Conservation (phyloP, 331 rosid species). For the Pyrus hybrid region DNA sequence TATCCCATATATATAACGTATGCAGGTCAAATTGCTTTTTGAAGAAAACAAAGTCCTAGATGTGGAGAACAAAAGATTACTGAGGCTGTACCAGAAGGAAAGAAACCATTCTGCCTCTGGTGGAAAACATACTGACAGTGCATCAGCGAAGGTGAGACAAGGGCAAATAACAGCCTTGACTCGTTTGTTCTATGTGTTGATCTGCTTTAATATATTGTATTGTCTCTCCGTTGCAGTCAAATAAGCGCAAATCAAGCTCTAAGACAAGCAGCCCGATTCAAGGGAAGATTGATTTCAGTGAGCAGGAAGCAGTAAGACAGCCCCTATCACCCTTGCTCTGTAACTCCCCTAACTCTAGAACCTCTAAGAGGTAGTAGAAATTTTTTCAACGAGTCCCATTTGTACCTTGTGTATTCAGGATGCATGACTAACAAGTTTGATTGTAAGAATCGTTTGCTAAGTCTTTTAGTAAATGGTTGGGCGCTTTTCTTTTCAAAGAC, state of each 20-base stretch:
- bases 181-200: neutral
- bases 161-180: neutral
- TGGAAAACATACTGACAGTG: slow-evolving; percentile 47
- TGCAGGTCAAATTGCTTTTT: slow-evolving; percentile 66
- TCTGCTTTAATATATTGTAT: neutral
- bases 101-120: slow-evolving; percentile 41
- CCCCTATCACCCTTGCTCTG: slow-evolving; percentile 67
- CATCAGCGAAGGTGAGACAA: slow-evolving; percentile 61
- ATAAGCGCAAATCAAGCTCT: slow-evolving; percentile 67
- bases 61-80: slow-evolving; percentile 53
- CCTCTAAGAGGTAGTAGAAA: slow-evolving; percentile 35
- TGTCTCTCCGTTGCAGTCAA: slow-evolving; percentile 53
- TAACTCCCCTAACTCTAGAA: slow-evolving; percentile 64
- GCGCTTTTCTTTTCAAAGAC: neutral
- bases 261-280: slow-evolving; percentile 41
- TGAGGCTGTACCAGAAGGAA: slow-evolving; percentile 40
- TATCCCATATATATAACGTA: neutral
- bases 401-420: neutral
- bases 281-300: slow-evolving; percentile 55
- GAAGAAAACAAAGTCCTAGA: slow-evolving; percentile 57
- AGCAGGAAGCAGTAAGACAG: slow-evolving; percentile 43
- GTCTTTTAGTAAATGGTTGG: neutral
- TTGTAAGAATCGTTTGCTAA: neutral
- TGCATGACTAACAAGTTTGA: neutral
- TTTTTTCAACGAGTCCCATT: neutral